Base-by-base conservation (phyloP, 805 yeast genomes). In the Phaffomyces opuntiae region DNA sequence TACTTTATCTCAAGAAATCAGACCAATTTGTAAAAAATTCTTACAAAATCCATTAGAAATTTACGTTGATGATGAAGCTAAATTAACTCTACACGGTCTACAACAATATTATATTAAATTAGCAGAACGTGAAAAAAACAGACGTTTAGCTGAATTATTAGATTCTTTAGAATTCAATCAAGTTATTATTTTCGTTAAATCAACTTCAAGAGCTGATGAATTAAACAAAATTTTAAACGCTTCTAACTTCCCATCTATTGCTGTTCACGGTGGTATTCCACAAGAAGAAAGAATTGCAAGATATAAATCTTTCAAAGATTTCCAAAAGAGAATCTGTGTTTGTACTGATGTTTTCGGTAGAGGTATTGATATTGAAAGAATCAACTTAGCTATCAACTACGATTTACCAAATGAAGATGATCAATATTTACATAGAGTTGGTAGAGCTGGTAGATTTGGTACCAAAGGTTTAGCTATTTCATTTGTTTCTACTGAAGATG, bases 361-460 rank as follows among this genome's bases (percentile, higher is more conserved):
- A 78, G 99, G 99, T 76, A 93, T 91, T 62, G 99, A 91, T 79
- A 91, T 91, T 57, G 99, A 91, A 78, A 88, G 99, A 74, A 91
- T 91, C 72, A 91, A 91, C 73, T 73, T 91, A 67, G 99, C 99
- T 51, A 89, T 91, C 75, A 93, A 91, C 77, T 91, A 91, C 70
- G 99, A 91, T 71, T 74, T 91, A 75, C 96, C 99, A 59, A 75
- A 70, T 54, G 97, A 90, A 73, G 96, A 98, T 53, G 98, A 91
- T 70, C 97, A 93, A 71, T 91, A 93, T 72, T 80, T 91, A 66
- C 99, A 91, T 76, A 88, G 99, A 75, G 99, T 91, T 53, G 99
- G 99, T 65, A 89, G 99, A 81, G 99, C 99, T 57, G 99, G 99
- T 73, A 90, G 99, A 79, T 91, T 91, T 62, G 99, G 99, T 75